Evolutionary conservation across 768 basidiomycete species (phyloP).

Genomic region (Asterophora lycoperdoides): DNA sequence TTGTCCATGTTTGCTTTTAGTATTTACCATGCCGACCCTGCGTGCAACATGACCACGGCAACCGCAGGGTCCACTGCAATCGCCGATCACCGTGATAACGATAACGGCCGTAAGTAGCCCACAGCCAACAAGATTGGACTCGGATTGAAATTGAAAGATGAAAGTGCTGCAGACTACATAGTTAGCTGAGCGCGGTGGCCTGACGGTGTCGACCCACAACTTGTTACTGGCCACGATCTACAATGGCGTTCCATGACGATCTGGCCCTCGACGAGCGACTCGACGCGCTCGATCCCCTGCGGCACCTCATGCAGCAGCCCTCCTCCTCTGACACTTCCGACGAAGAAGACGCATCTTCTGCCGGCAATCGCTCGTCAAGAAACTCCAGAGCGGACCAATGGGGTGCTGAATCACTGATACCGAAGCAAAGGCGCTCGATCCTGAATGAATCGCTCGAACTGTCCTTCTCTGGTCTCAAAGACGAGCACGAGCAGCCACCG

Average conservation of each 20-base stretch:
- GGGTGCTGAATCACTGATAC: slow-evolving; percentile 38
- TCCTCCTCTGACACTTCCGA: slow-evolving; percentile 9
- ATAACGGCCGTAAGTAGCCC: too few species aligned
- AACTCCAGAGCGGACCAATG: slow-evolving; percentile 15
- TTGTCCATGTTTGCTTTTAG: slow-evolving; percentile 35
- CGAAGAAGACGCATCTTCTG: too few species aligned
- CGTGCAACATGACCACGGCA: too few species aligned
- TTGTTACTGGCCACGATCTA: not conserved
- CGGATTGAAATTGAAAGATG: too few species aligned
- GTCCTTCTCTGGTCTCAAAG: slow-evolving; percentile 25
- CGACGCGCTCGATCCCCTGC: slow-evolving; percentile 54
- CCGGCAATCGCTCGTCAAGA: too few species aligned
- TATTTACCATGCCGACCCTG: too few species aligned
- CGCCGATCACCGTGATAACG: too few species aligned
- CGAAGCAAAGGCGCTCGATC: slow-evolving; percentile 50
- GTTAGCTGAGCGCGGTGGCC: too few species aligned
- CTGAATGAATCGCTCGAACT: slow-evolving; percentile 45
- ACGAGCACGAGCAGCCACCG: slow-evolving; percentile 15
- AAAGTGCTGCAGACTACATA: too few species aligned
- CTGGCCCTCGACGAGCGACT: slow-evolving; percentile 51
- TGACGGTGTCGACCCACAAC: too few species aligned
- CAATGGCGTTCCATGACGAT: slow-evolving; percentile 20
- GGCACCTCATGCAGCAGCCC: slow-evolving; percentile 48
- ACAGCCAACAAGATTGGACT: too few species aligned
- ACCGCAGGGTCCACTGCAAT: too few species aligned